Conservation (phyloP, 2,329 filamentous ascomycete species). For the Exophiala mesophila region DNA sequence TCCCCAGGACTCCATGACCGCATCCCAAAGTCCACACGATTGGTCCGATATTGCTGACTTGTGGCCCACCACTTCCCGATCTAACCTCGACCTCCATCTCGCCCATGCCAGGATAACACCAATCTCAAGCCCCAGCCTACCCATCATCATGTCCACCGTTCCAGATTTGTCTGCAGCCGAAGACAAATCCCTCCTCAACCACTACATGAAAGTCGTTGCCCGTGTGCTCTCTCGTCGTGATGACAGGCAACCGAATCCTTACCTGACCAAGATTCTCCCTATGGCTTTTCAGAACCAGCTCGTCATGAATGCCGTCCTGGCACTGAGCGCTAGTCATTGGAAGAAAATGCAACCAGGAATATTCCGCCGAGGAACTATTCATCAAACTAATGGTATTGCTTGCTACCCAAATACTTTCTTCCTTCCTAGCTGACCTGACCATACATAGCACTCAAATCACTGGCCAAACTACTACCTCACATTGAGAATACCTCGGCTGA, state of each 20-base stretch:
- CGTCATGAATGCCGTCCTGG: constrained; percentile 29
- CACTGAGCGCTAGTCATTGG: constrained; percentile 30
- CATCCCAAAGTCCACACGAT: neutral
- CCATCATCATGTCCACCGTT: constrained; percentile 18
- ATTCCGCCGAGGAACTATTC: constrained; percentile 27
- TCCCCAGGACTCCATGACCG: neutral
- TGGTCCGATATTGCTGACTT: constrained; percentile 10
- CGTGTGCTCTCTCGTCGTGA: constrained; percentile 27
- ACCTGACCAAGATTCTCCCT: constrained; percentile 27
- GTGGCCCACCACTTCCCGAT: constrained; percentile 20
- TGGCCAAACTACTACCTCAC: constrained; percentile 23
- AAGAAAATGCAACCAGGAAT: constrained; percentile 29
- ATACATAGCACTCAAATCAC: constrained; percentile 25
- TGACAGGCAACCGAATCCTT: constrained; percentile 27
- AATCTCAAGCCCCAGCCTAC: constrained; percentile 10
- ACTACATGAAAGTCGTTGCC: constrained; percentile 29
- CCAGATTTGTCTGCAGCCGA: constrained; percentile 27
- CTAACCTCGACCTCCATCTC: neutral
- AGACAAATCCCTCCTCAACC: constrained; percentile 30
- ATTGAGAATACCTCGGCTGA: constrained; percentile 32
- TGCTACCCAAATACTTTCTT: too few relatives aligned
- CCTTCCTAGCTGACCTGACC: neutral
- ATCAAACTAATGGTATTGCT: constrained; percentile 27
- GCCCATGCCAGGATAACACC: constrained; percentile 7
- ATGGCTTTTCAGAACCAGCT: constrained; percentile 28